Percentiles rank a stretch among this genome's conserved stretches.
Evolutionary conservation across 352 stramenopile species (phyloP).

Genomic region (Bremia lactucae): DNA sequence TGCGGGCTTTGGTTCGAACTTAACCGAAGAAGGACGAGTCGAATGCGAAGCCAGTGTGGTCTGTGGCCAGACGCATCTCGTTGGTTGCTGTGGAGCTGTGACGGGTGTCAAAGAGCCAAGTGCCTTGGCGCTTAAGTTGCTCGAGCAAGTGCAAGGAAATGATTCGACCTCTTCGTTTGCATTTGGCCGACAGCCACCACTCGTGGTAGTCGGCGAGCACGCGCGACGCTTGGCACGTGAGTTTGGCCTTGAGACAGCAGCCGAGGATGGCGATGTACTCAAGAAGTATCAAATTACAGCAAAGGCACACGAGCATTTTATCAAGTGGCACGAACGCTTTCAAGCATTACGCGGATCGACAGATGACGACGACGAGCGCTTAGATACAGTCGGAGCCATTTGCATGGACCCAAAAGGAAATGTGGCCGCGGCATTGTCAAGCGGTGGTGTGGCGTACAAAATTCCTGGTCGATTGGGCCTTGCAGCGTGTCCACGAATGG

Average conservation of each 20-base stretch:
- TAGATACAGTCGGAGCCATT: constrained; percentile 59
- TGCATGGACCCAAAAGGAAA: constrained; percentile 45
- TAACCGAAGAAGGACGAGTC: constrained; percentile 34
- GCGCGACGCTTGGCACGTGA: constrained; percentile 19
- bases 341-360: constrained; percentile 4
- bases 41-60: constrained; percentile 51
- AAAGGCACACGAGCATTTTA: constrained; percentile 23
- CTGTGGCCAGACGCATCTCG: constrained; percentile 26
- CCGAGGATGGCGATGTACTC: constrained; percentile 9
- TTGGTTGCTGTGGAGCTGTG: constrained; percentile 36
- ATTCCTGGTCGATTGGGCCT: constrained; percentile 50
- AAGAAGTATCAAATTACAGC: constrained; percentile 31
- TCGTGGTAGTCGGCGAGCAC: constrained; percentile 46
- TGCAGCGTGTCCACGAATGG: constrained; percentile 52
- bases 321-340: constrained; percentile 36
- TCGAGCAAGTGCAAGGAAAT: constrained; percentile 17
- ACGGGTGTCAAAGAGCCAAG: constrained; percentile 39
- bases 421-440: constrained; percentile 49
- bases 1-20: constrained; percentile 40
- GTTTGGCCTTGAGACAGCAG: constrained; percentile 31
- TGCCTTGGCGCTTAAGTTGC: constrained; percentile 27
- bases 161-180: constrained; percentile 7
- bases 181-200: constrained; percentile 38
- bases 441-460: constrained; percentile 58
- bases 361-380: constrained; percentile 1